Evolutionary conservation across 805 yeast species (phyloP), one percentile per base, ranked within the genome.

Genomic region (Kurtzmaniella fragi): DNA sequence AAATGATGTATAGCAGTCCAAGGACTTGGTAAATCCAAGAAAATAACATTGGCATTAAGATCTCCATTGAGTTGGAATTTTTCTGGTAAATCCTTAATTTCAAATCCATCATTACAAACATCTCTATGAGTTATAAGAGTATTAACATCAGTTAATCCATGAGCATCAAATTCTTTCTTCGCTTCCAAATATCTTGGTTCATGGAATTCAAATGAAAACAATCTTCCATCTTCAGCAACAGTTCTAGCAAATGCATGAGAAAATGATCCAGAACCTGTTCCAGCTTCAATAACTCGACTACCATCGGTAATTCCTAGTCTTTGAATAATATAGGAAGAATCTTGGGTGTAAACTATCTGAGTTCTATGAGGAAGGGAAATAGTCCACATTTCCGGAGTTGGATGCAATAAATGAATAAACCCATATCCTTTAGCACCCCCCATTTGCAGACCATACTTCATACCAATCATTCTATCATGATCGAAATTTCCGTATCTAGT

Each of bases 261-360:
- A 54, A 93, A 87, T 1, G 96, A 88, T 0, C 95, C 99, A 5
- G 96, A 85, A 0, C 99, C 99, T 0, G 99, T 93, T 28, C 99
- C 99, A 0, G 98, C 96, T 64, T 93, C 99, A 34, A 93, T 82
- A 10, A 93, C 95, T 42, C 78, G 65, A 1, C 88, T 74, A 1
- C 91, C 90, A 11, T 86, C 78, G 14, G 77, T 69, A 39, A 93
- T 80, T 33, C 78, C 74, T 45, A 93, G 65, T 51, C 96, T 67
- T 57, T 91, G 96, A 45, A 86, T 76, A 39, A 93, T 89, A 53
- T 87, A 93, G 23, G 95, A 78, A 2, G 96, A 84, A 59, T 93
- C 99, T 8, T 95, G 95, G 0, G 97, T 85, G 57, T 93, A 93
- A 1, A 93, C 98, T 47, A 93, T 93, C 65, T 93, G 99, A 0